Evolutionary conservation across 768 basidiomycete species (phyloP).

Genomic region (Russula earlei): DNA sequence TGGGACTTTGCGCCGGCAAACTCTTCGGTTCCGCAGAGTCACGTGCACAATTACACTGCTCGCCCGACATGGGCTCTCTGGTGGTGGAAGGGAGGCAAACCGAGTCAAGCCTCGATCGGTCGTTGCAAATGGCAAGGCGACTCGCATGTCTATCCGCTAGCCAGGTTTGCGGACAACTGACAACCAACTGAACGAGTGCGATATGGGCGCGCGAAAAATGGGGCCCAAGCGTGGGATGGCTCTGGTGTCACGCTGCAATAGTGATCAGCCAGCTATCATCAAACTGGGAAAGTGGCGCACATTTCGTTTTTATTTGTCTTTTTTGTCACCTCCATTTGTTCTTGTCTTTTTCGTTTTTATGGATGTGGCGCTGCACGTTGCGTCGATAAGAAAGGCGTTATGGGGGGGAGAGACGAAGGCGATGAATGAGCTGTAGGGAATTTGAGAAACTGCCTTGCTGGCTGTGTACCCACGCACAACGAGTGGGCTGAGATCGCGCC

Average conservation of each 20-base stretch:
- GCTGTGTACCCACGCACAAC: neutral
- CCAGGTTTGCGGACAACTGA: neutral
- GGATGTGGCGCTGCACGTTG: neutral
- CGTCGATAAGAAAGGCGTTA: neutral
- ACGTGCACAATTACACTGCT: neutral
- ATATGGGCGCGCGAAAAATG: constrained; percentile 1
- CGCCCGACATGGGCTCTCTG: neutral
- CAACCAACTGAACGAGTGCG: too few relatives aligned
- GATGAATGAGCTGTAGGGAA: neutral
- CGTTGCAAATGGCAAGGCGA: too few relatives aligned
- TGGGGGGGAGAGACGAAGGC: neutral
- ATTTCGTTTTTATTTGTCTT: neutral
- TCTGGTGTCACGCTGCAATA: constrained; percentile 3
- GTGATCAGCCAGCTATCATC: too few relatives aligned
- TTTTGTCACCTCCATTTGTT: neutral
- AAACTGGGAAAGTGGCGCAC: too few relatives aligned
- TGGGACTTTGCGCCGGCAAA: too few relatives aligned
- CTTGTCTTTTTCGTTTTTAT: neutral
- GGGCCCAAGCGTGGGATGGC: constrained; percentile 7
- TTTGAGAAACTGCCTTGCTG: neutral
- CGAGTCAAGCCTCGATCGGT: too few relatives aligned
- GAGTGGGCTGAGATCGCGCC: neutral
- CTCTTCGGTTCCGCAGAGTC: neutral
- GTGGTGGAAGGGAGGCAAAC: neutral
- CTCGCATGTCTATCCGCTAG: too few relatives aligned